These are phyloP conservation scores for Globisporangium heterothallicum DNA, from an alignment of 352 stramenopile species.

Conservation along the genomic window DNA sequence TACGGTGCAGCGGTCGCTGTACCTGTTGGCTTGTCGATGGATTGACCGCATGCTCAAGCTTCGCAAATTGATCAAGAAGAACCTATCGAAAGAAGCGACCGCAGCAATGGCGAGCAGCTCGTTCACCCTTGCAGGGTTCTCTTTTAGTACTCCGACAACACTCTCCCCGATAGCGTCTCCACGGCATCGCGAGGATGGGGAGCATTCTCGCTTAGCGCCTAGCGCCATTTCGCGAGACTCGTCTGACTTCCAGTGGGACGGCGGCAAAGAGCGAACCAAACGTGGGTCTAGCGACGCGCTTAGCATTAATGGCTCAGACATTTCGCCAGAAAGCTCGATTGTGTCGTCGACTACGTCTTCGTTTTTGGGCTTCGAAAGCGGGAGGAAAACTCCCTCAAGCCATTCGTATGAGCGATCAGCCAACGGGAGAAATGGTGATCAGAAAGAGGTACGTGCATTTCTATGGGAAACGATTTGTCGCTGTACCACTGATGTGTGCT, in stretches of 20 bases:
- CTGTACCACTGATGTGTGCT: not conserved
- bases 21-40: constrained; percentile 67
- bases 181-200: constrained; percentile 18
- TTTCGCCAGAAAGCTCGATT: constrained; percentile 17
- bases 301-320: constrained; percentile 27
- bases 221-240: constrained; percentile 34
- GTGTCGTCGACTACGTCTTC: constrained; percentile 26
- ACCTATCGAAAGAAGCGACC: constrained; percentile 33
- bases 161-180: constrained; percentile 48
- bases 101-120: constrained; percentile 27
- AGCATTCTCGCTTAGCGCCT: constrained; percentile 22
- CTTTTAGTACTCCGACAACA: constrained; percentile 42
- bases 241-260: constrained; percentile 23
- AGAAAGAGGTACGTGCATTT: constrained; percentile 37
- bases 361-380: constrained; percentile 13
- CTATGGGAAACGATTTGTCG: not conserved
- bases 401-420: constrained; percentile 9
- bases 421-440: constrained; percentile 6
- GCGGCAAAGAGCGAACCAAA: constrained; percentile 23
- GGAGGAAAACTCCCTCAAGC: constrained; percentile 4
- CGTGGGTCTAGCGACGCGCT: constrained; percentile 36
- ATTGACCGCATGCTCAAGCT: constrained; percentile 72
- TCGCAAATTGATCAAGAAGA: constrained; percentile 59
- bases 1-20: constrained; percentile 45
- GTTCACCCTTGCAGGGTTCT: constrained; percentile 43